Percentiles rank a stretch among this genome's conserved stretches.
These are phyloP conservation scores for Xylariomycetidae sp. DNA, from an alignment of 2,329 filamentous ascomycete species.

Conservation along the genomic window DNA sequence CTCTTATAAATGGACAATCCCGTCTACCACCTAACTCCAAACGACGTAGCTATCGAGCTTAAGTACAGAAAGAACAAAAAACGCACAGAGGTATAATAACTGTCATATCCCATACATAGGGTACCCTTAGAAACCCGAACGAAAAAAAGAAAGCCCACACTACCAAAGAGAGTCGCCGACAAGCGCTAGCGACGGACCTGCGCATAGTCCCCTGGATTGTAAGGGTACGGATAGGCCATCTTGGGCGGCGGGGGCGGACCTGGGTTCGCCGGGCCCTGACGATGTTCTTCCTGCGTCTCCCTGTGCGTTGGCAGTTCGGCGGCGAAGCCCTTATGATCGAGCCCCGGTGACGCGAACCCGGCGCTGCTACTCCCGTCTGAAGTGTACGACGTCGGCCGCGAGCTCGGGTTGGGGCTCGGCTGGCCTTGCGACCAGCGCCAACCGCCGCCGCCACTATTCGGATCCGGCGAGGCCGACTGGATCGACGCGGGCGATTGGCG, in stretches of 20 bases:
- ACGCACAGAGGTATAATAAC: too few species aligned
- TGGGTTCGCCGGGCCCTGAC: conserved; percentile 3
- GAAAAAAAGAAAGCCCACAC: too few species aligned
- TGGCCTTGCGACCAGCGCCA: conserved; percentile 39
- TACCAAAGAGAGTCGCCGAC: too few species aligned
- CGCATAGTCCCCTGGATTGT: conserved; percentile 37
- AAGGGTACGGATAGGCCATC: conserved; percentile 18
- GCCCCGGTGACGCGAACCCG: conserved; percentile 33
- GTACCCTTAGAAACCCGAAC: too few species aligned
- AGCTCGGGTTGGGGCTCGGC: conserved; percentile 21
- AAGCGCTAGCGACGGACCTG: conserved; percentile 11
- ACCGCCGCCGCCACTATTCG: conserved; percentile 11
- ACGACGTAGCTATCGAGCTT: too few species aligned
- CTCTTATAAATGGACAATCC: too few species aligned
- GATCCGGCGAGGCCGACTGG: conserved; percentile 25
- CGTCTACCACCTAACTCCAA: too few species aligned
- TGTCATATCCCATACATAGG: too few species aligned
- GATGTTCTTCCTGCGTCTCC: conserved; percentile 44
- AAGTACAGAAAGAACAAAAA: too few species aligned
- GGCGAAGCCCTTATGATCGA: conserved; percentile 37
- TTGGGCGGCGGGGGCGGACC: conserved; percentile 3
- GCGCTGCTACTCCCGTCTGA: conserved; percentile 24
- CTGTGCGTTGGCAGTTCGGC: conserved; percentile 42
- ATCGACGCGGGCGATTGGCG: conserved; percentile 25
- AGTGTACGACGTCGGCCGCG: conserved; percentile 32